Conservation (phyloP, 345 rosid species). For the Laguncularia racemosa region DNA sequence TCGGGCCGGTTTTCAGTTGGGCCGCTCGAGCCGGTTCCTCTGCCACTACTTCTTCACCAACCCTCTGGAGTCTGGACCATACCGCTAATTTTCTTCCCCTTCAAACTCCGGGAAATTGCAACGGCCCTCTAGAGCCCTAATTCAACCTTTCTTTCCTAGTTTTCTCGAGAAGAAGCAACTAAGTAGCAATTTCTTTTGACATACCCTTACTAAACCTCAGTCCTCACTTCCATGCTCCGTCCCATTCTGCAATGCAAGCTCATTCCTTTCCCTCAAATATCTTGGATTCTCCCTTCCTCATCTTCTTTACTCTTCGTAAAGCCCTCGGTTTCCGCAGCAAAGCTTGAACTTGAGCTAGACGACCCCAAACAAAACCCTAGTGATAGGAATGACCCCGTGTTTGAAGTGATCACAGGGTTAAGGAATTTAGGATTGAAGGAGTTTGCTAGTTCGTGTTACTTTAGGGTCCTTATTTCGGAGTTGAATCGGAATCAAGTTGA, state of each 20-base stretch:
- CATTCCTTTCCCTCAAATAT: constrained; percentile 10
- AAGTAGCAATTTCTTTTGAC: no score
- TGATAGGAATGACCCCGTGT: constrained; percentile 17
- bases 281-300: constrained; percentile 12
- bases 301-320: constrained; percentile 18
- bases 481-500: constrained; percentile 44
- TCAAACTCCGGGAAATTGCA: no score
- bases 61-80: no score
- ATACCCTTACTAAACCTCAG: constrained; percentile 3
- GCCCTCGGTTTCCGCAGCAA: constrained; percentile 29
- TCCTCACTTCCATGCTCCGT: constrained; percentile 32
- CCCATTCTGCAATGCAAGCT: constrained; percentile 20
- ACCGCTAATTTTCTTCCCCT: no score
- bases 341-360: constrained; percentile 14
- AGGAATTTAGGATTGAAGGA: constrained; percentile 33
- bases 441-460: constrained; percentile 27
- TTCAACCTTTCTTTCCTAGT: no score
- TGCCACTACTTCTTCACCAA: no score
- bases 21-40: no score
- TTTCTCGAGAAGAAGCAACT: no score
- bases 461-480: constrained; percentile 19
- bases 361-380: constrained; percentile 1
- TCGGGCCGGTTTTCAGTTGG: no score
- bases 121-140: no score
- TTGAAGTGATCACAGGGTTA: constrained; percentile 35